A percentile compares a stretch with the other conserved stretches of the same genome.
Evolutionary conservation across 306 rosid genomes (phyloP).

Genomic region (Senna siamea): DNA sequence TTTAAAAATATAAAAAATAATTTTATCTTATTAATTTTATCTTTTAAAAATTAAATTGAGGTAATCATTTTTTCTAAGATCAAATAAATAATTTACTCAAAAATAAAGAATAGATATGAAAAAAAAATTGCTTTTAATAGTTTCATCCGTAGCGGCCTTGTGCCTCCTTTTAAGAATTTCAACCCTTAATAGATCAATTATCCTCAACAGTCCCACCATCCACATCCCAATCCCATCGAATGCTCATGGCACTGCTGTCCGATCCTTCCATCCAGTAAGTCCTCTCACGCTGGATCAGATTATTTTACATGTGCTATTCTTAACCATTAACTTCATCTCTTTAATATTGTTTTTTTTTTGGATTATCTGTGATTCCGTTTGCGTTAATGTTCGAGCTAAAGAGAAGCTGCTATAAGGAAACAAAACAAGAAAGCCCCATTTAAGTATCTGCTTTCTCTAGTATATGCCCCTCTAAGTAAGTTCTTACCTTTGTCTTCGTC

Average conservation of each 20-base stretch:
- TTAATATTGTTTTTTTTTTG: background rate
- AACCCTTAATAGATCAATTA: background rate
- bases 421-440: constrained; percentile 63
- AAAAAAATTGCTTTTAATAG: too few species aligned
- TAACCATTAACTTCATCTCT: constrained; percentile 2
- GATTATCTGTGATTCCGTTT: background rate
- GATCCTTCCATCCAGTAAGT: constrained; percentile 64
- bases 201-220: background rate
- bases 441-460: constrained; percentile 85
- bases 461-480: constrained; percentile 94
- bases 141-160: too few species aligned
- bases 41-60: too few species aligned
- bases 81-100: too few species aligned
- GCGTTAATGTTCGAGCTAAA: constrained; percentile 22
- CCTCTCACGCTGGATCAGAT: background rate
- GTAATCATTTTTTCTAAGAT: too few species aligned
- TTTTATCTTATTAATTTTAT: too few species aligned
- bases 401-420: constrained; percentile 64
- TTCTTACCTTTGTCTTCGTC: constrained; percentile 13
- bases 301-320: background rate
- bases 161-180: background rate
- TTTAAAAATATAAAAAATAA: too few species aligned
- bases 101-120: too few species aligned
- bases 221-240: constrained; percentile 36
- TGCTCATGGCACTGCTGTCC: constrained; percentile 63